Base-by-base conservation (phyloP, 306 rosid genomes). In the Alnus rubra region DNA sequence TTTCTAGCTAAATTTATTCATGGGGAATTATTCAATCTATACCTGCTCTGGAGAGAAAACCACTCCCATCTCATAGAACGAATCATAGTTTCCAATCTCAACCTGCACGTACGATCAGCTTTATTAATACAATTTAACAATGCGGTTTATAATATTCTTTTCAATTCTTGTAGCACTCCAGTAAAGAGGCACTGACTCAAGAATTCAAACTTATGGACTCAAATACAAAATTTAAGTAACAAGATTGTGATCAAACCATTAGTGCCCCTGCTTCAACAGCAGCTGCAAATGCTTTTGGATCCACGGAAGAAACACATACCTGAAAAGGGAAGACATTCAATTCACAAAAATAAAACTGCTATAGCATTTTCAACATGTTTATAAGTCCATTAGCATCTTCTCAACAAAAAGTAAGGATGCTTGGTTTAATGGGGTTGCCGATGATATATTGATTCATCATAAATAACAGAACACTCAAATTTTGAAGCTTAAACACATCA, bases 231-330 rank as follows among this genome's bases (percentile, higher is more conserved):
- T 56, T 77, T 8, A 88, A 45, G 71, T 15, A 64, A 77, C 37
- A 52, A 73, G 76, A 75, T 63, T 69, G 77, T 4, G 52, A 37
- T 50, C 93, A 19, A 84, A 92, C 97, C 97, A 92, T 94, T 60
- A 81, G 77, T 62, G 98, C 98, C 84, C 92, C 93, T 69, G 98
- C 98, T 86, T 91, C 91, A 67, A 94, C 92, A n/a, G 97, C 93
- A 80, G 92, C 86, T 44, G 78, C 83, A 84, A 94, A 92, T 67
- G 84, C 76, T 28, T 83, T 80, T 44, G 97, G 97, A 80, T 94
- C 93, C 8, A 94, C 91, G 6, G 97, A 91, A 70, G 98, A 94
- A 91, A 94, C 97, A 77, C 97, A 94, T 55, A 92, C 94, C 98
- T 92, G 91, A 83, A 88, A 79, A 31, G 74, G 55, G 3, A 62